Percentiles rank a stretch among this genome's conserved stretches.
Evolutionary conservation across 495 filamentous ascomycete species (phyloP).

Genomic region (Trichocladium uniseriatum): DNA sequence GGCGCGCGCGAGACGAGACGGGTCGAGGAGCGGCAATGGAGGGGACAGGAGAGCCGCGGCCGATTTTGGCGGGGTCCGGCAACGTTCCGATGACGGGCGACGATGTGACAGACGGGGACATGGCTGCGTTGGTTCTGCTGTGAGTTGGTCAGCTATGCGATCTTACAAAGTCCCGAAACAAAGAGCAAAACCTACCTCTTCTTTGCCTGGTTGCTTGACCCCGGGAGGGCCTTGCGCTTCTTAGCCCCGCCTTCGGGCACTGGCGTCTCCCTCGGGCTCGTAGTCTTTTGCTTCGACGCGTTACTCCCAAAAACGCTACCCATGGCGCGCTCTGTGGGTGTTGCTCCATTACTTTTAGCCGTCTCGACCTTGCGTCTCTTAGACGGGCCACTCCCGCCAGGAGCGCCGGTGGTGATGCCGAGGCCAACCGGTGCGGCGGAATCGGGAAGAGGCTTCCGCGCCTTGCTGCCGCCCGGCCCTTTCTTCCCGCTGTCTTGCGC

Average conservation of each 20-base stretch:
- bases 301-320: constrained; percentile 47
- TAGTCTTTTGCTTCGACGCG: constrained; percentile 41
- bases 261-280: constrained; percentile 55
- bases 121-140: constrained; percentile 31
- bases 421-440: constrained; percentile 38
- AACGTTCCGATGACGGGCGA: constrained; percentile 63
- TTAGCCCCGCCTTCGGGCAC: constrained; percentile 45
- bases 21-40: constrained; percentile 40
- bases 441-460: constrained; percentile 53
- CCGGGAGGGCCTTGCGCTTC: constrained; percentile 63
- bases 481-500: constrained; percentile 48
- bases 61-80: constrained; percentile 36
- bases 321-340: constrained; percentile 61
- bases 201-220: constrained; percentile 51
- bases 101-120: constrained; percentile 61
- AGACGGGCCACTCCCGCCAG: constrained; percentile 36
- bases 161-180: neutral
- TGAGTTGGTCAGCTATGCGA: constrained; percentile 8
- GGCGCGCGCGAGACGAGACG: constrained; percentile 57
- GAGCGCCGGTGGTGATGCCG: constrained; percentile 39
- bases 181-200: constrained; percentile 51
- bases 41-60: constrained; percentile 34
- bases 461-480: constrained; percentile 42
- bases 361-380: constrained; percentile 82
- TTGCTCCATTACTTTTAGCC: constrained; percentile 40